Evolutionary conservation across 495 filamentous ascomycete species (phyloP).

Genomic region (Talaromyces proteolyticus): DNA sequence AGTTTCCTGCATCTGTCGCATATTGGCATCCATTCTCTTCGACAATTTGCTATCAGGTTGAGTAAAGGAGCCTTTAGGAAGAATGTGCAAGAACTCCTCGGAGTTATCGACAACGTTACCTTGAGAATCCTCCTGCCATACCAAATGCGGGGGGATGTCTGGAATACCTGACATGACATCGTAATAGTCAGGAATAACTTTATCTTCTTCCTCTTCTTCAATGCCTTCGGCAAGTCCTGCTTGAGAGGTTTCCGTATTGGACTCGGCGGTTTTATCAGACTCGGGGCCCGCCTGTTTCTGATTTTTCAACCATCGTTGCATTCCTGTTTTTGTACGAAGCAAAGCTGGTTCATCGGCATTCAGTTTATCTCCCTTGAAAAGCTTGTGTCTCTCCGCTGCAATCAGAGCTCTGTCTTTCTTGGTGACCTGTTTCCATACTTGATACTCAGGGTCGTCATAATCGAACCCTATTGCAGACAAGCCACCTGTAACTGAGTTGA

Average conservation of each 20-base stretch:
- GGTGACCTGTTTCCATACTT: conserved; percentile 97
- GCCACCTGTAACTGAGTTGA: conserved; percentile 53
- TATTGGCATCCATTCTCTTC: conserved; percentile 81
- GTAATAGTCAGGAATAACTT: conserved; percentile 86
- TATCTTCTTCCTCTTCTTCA: conserved; percentile 75
- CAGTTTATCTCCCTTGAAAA: conserved; percentile 79
- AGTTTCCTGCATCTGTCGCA: conserved; percentile 94
- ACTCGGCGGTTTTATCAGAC: conserved; percentile 43
- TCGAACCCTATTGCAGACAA: conserved; percentile 39
- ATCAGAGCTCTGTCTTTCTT: conserved; percentile 92
- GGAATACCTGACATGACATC: conserved; percentile 81
- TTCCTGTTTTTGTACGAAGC: conserved; percentile 68
- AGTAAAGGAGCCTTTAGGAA: conserved; percentile 68
- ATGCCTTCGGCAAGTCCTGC: conserved; percentile 75
- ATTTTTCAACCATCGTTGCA: conserved; percentile 74
- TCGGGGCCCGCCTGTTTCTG: conserved; percentile 56
- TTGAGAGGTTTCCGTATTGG: conserved; percentile 40
- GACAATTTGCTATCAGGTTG: conserved; percentile 72
- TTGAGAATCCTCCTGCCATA: conserved; percentile 83
- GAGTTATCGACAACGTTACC: conserved; percentile 80
- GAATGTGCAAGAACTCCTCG: conserved; percentile 71
- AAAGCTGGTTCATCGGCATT: conserved; percentile 85
- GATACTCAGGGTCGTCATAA: conserved; percentile 82
- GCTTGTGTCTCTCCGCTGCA: conserved; percentile 68
- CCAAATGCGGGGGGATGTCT: conserved; percentile 65